A percentile compares a stretch with the other conserved stretches of the same genome.
Evolutionary conservation across 1,284 basidiomycete genomes (phyloP).

Genomic region (Ganoderma lingzhi): DNA sequence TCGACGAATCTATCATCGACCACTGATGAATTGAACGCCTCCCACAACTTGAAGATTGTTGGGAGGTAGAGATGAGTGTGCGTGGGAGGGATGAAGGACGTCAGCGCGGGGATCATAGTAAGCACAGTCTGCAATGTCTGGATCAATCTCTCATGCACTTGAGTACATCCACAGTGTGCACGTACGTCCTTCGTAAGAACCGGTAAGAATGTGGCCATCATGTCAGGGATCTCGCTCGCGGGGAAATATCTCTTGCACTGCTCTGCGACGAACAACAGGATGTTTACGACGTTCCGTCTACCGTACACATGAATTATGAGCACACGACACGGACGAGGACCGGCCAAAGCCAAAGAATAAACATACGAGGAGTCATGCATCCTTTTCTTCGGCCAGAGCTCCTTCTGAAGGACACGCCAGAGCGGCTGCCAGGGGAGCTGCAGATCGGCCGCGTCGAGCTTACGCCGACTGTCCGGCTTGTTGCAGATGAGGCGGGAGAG

Average conservation of each 20-base stretch:
- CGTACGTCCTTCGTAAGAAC: slow-evolving; percentile 69
- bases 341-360: not conserved
- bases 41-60: slow-evolving; percentile 83
- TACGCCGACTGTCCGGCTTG: slow-evolving; percentile 67
- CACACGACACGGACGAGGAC: no score
- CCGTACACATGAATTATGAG: slow-evolving; percentile 12
- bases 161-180: slow-evolving; percentile 12
- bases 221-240: slow-evolving; percentile 69
- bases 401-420: slow-evolving; percentile 75
- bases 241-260: slow-evolving; percentile 77
- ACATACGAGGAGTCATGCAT: slow-evolving; percentile 58
- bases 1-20: slow-evolving; percentile 90
- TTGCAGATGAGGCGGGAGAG: slow-evolving; percentile 73
- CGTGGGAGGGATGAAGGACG: slow-evolving; percentile 79
- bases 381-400: slow-evolving; percentile 76
- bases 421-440: slow-evolving; percentile 80
- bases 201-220: slow-evolving; percentile 79
- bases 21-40: slow-evolving; percentile 82
- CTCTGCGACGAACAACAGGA: slow-evolving; percentile 77
- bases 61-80: slow-evolving; percentile 77
- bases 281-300: slow-evolving; percentile 73
- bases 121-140: slow-evolving; percentile 58
- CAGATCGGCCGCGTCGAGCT: slow-evolving; percentile 74
- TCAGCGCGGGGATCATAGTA: slow-evolving; percentile 75
- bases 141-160: slow-evolving; percentile 15